A percentile compares a stretch with the other conserved stretches of the same genome.
These are phyloP conservation scores for Colletotrichum navitas DNA, from an alignment of 2,329 filamentous ascomycete species.

Conservation along the genomic window DNA sequence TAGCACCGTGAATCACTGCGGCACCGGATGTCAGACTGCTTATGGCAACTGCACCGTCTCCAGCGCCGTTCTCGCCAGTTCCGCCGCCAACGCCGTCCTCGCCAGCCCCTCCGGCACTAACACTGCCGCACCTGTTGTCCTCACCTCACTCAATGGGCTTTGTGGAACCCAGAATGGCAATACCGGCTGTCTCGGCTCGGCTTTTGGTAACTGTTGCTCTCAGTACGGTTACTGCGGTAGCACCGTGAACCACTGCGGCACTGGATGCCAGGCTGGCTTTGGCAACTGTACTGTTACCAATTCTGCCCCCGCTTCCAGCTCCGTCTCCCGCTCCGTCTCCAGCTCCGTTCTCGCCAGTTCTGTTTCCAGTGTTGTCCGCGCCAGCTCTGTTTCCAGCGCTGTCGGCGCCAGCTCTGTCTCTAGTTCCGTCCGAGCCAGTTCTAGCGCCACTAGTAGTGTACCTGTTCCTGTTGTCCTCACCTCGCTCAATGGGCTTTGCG, in stretches of 20 bases:
- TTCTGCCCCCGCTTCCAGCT: too few relatives aligned
- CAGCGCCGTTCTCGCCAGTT: too few relatives aligned
- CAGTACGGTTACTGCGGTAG: constrained; percentile 54
- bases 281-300: constrained; percentile 38
- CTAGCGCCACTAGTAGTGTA: too few relatives aligned
- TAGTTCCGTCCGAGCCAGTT: too few relatives aligned
- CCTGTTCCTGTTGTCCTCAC: neutral
- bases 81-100: neutral
- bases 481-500: constrained; percentile 13
- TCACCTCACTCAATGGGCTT: neutral
- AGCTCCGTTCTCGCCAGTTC: too few relatives aligned
- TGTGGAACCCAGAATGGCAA: constrained; percentile 17
- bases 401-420: too few relatives aligned
- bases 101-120: too few relatives aligned
- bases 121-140: neutral
- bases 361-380: too few relatives aligned
- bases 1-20: constrained; percentile 42
- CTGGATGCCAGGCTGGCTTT: constrained; percentile 39
- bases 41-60: constrained; percentile 37
- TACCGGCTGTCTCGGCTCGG: constrained; percentile 50
- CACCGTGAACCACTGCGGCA: constrained; percentile 37
- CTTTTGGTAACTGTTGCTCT: constrained; percentile 56
- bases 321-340: too few relatives aligned
- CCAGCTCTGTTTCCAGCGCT: too few relatives aligned
- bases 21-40: constrained; percentile 36